phyloP scores from a whole-genome alignment of 306 rosid species.

The Pachyrhizus erosus region DNA sequence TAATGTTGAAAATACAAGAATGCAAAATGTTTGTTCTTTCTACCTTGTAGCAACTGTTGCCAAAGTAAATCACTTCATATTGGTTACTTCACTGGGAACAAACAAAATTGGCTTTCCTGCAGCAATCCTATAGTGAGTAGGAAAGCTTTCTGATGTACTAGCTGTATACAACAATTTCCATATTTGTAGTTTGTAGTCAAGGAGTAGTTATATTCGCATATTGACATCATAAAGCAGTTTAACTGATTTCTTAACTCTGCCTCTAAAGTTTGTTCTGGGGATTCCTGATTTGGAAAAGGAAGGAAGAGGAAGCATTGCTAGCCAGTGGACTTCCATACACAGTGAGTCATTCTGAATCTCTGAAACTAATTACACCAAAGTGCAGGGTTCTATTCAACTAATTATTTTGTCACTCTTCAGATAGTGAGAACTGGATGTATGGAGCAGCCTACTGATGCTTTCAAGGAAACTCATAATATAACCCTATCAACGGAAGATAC shows the following conservation, averaged over 20 bases:
- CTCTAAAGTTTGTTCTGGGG: slow-evolving; percentile 92
- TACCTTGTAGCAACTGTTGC: slow-evolving; percentile 70
- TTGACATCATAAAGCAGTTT: slow-evolving; percentile 27
- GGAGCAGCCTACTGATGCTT: slow-evolving; percentile 96
- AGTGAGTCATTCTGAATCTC: slow-evolving; percentile 55
- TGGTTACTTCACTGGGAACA: slow-evolving; percentile 95
- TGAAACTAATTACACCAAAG: slow-evolving; percentile 15
- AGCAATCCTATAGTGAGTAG: slow-evolving; percentile 87
- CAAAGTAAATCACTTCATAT: slow-evolving; percentile 76
- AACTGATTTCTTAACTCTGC: slow-evolving; percentile 38
- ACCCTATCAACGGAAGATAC: slow-evolving; percentile 84
- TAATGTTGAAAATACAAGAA: slow-evolving; percentile 23
- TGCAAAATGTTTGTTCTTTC: slow-evolving; percentile 32
- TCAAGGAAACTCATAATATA: slow-evolving; percentile 91
- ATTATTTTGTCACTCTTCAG: slow-evolving; percentile 55
- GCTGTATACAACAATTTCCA: slow-evolving; percentile 19
- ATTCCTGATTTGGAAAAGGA: slow-evolving; percentile 91
- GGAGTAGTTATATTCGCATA: not conserved
- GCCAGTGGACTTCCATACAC: slow-evolving; percentile 93
- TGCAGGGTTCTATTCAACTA: not conserved
- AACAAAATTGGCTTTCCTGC: slow-evolving; percentile 95
- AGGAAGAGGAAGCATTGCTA: slow-evolving; percentile 88
- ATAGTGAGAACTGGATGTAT: slow-evolving; percentile 98
- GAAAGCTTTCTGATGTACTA: slow-evolving; percentile 15
- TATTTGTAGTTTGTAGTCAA: slow-evolving; percentile 12